Evolutionary conservation across 2,329 filamentous ascomycete species (phyloP), one percentile per base, ranked within the genome.

Genomic region (Ophiocordyceps camponoti-saundersi): DNA sequence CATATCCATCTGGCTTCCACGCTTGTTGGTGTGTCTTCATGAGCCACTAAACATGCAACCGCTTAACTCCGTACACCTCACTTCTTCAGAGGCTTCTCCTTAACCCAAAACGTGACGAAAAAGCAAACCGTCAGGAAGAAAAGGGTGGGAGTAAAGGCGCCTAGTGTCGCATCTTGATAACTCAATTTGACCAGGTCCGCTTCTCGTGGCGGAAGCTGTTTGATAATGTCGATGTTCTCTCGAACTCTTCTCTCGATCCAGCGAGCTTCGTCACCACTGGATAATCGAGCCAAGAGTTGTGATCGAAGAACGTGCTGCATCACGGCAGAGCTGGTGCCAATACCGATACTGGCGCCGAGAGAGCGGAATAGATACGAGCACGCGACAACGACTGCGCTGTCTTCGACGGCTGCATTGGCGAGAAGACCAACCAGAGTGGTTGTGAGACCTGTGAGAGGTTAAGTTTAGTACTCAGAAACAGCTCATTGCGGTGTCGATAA

Each of bases 371-470:
- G 40, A 16, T 42, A 42, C 8, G 20, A 23, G 23, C 42, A 30
- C 1, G 42, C 85, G 16, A 85, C 83, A 4, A 80, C 82, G 1
- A 89, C 75, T 2, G 85, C 83, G 50, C 83, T 79, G 53, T 89
- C 84, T 42, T 77, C 70, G 3, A 70, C 67, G 1, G 73, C 65
- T 0, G 80, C 75, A 56, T 87, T 86, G 30, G 83, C 79, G 51
- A 89, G 77, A 36, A 88, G 67, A 2, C 72, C 81, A 44, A 88
- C 79, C 32, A 89, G 71, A 0, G 80, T 80, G 0, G 80, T 82
- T 0, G 83, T 88, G 36, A 86, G 75, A 6, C 78, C 81, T 54
- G 73, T 54, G 73, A 15, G 44, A 15, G 18, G 21, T 21, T 34
- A 34, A 42, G 50, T 21, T 21, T 29, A 42, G n/a, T 44, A 47